These are phyloP conservation scores for Flaveria floridana DNA, from an alignment of 140 eudicot species.

Conservation along the genomic window DNA sequence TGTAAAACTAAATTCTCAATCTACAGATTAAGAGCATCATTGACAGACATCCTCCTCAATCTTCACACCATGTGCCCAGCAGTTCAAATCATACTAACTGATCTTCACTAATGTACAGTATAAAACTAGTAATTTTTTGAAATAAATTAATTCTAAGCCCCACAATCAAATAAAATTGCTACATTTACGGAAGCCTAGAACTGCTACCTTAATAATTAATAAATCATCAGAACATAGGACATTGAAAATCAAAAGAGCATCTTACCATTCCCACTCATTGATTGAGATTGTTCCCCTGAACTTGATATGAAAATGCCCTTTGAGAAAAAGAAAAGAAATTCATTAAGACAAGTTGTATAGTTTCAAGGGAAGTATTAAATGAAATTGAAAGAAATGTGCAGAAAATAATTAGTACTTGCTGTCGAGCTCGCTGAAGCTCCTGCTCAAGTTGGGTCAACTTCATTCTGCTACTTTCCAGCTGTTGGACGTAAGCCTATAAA, in stretches of 20 bases:
- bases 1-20: too few species aligned
- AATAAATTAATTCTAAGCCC: too few species aligned
- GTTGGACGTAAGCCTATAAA: constrained; percentile 87
- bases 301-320: constrained; percentile 89
- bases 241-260: constrained; percentile 13
- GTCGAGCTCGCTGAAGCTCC: constrained; percentile 97
- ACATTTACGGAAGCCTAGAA: too few species aligned
- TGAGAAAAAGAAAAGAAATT: constrained; percentile 29
- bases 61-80: too few species aligned
- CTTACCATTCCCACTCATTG: constrained; percentile 84
- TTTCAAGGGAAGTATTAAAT: background rate
- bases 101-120: too few species aligned
- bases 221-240: too few species aligned
- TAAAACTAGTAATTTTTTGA: too few species aligned
- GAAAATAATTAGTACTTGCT: constrained; percentile 56
- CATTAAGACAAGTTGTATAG: constrained; percentile 12
- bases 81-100: too few species aligned
- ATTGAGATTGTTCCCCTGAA: constrained; percentile 84
- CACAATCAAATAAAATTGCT: too few species aligned
- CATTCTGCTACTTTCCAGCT: constrained; percentile 92
- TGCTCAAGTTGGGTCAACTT: constrained; percentile 92
- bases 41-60: too few species aligned
- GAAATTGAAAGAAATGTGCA: constrained; percentile 17
- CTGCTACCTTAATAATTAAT: too few species aligned
- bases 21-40: too few species aligned